A percentile compares a stretch with the other conserved stretches of the same genome.
phyloP scores from a whole-genome alignment of 1,284 basidiomycete genomes.

The Marasmius sp. region DNA sequence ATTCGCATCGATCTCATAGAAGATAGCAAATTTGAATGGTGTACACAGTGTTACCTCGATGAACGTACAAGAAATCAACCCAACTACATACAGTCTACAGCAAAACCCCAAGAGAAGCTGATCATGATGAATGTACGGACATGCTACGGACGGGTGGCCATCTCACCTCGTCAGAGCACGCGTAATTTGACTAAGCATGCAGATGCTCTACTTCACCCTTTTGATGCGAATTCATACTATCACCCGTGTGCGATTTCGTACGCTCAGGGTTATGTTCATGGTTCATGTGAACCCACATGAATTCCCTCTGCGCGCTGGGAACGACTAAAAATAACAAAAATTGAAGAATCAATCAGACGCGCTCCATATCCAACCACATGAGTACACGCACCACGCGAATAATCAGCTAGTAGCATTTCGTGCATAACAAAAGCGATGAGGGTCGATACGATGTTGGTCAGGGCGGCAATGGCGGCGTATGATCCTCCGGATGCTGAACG shows the following conservation, averaged over 20 bases:
- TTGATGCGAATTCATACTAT: too few relatives aligned
- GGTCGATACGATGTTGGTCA: conserved; percentile 66
- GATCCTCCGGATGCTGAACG: conserved; percentile 48
- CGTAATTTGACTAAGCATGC: too few relatives aligned
- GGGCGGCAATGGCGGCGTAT: conserved; percentile 63
- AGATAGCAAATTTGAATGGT: too few relatives aligned
- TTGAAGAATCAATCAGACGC: background rate
- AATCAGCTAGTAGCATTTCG: conserved; percentile 54
- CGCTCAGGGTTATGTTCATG: conserved; percentile 15
- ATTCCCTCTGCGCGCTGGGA: conserved; percentile 19
- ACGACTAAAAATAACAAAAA: conserved; percentile 17
- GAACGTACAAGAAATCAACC: too few relatives aligned
- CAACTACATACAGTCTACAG: too few relatives aligned
- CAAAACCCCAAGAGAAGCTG: too few relatives aligned
- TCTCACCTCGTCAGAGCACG: too few relatives aligned
- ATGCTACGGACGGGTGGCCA: too few relatives aligned
- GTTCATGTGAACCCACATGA: conserved; percentile 21
- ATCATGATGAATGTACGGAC: too few relatives aligned
- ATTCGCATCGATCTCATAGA: too few relatives aligned
- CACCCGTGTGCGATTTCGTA: background rate
- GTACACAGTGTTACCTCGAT: too few relatives aligned
- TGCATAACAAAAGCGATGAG: conserved; percentile 51
- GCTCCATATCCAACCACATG: background rate
- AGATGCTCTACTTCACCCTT: too few relatives aligned
- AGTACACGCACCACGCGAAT: conserved; percentile 42